These are phyloP conservation scores for Fusarium citri DNA, from an alignment of 2,329 filamentous ascomycete genomes.

Conservation along the genomic window DNA sequence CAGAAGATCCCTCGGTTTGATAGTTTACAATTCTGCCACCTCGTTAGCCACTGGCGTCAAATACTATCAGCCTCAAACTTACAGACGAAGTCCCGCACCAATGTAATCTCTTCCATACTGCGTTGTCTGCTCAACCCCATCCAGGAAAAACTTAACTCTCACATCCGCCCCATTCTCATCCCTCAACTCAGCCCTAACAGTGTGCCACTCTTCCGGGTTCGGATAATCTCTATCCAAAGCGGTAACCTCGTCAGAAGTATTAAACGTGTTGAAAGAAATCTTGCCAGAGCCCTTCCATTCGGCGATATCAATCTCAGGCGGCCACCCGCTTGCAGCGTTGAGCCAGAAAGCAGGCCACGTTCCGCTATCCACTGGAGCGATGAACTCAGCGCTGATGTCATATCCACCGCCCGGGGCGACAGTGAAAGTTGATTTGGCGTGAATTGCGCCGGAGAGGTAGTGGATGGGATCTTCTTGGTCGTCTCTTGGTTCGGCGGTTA, in stretches of 20 bases:
- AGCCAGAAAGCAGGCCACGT: conserved; percentile 39
- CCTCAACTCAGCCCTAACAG: conserved; percentile 32
- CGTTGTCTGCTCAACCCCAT: conserved; percentile 28
- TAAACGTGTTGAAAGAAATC: conserved; percentile 39
- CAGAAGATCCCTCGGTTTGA: conserved; percentile 35
- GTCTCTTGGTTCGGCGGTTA: conserved; percentile 30
- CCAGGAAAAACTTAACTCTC: conserved; percentile 38
- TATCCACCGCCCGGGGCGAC: conserved; percentile 25
- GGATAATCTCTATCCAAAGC: conserved; percentile 30
- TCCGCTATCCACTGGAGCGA: conserved; percentile 24
- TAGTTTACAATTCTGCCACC: conserved; percentile 26
- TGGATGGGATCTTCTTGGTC: conserved; percentile 29
- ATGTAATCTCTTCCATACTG: conserved; percentile 35
- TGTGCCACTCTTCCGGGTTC: conserved; percentile 27
- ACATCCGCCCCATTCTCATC: conserved; percentile 35
- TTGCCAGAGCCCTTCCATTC: conserved; percentile 37
- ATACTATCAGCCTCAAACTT: background rate
- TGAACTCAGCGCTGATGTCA: conserved; percentile 32
- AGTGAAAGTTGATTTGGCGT: conserved; percentile 33
- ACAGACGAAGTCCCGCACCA: conserved; percentile 29
- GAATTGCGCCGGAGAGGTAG: conserved; percentile 33
- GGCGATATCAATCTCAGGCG: conserved; percentile 35
- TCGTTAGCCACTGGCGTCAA: background rate
- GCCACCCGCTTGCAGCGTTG: conserved; percentile 34
- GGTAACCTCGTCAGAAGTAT: conserved; percentile 27